phyloP scores from a whole-genome alignment of 2,329 filamentous ascomycete genomes.

The Coniochaeta pulveracea region DNA sequence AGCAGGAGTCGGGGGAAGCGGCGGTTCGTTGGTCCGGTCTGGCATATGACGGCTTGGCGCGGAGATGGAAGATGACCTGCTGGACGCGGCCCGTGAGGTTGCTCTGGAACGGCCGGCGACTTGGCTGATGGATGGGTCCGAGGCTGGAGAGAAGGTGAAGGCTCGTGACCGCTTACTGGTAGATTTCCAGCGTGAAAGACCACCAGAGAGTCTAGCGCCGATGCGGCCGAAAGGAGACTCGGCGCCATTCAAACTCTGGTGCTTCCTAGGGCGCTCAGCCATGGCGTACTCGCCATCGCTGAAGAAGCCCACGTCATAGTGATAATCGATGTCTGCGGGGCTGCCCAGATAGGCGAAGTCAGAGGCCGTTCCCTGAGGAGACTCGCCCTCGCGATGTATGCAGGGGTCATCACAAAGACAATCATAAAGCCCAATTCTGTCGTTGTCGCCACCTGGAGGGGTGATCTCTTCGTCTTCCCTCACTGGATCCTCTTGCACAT shows the following conservation, averaged over 20 bases:
- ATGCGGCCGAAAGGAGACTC: constrained; percentile 54
- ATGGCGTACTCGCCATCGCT: constrained; percentile 48
- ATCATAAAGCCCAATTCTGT: constrained; percentile 39
- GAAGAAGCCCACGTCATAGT: constrained; percentile 58
- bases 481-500: constrained; percentile 74
- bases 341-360: constrained; percentile 26
- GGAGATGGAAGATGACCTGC: constrained; percentile 69
- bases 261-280: constrained; percentile 37
- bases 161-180: constrained; percentile 32
- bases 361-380: constrained; percentile 1
- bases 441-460: constrained; percentile 25
- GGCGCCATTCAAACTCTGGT: constrained; percentile 36
- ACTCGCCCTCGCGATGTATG: constrained; percentile 28
- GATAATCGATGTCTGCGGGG: constrained; percentile 29
- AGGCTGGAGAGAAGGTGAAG: constrained; percentile 49
- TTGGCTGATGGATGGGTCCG: constrained; percentile 74
- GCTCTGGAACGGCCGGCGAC: constrained; percentile 53
- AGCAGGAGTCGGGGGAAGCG: constrained; percentile 49
- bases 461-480: constrained; percentile 48
- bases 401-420: constrained; percentile 52
- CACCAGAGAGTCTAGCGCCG: constrained; percentile 45
- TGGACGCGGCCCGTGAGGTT: constrained; percentile 59
- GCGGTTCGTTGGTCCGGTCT: constrained; percentile 36
- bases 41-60: constrained; percentile 36
- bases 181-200: constrained; percentile 36